phyloP scores from a whole-genome alignment of 805 yeast genomes.

The Maudiozyma pseudohumilis region DNA sequence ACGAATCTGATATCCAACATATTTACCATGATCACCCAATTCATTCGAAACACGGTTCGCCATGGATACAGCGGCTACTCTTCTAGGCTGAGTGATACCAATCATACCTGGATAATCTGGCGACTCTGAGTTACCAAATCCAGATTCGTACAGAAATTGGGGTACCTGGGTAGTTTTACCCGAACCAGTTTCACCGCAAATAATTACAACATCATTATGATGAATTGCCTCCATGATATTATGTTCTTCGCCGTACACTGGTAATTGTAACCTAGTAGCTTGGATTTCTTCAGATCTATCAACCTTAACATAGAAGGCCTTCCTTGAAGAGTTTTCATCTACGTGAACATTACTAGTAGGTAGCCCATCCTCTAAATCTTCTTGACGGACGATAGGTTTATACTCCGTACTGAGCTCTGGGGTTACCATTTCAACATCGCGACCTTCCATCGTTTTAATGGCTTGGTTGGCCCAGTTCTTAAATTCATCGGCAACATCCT shows the following conservation, averaged over 20 bases:
- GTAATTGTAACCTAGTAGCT: constrained; percentile 56
- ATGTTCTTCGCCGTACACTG: constrained; percentile 87
- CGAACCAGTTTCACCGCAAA: constrained; percentile 98
- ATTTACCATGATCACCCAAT: constrained; percentile 57
- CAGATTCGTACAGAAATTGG: constrained; percentile 87
- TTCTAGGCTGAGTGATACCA: constrained; percentile 91
- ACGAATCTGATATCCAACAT: constrained; percentile 75
- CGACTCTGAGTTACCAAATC: constrained; percentile 55
- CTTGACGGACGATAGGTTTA: constrained; percentile 49
- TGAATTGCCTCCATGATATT: constrained; percentile 90
- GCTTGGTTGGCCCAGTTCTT: constrained; percentile 83
- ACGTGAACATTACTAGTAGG: constrained; percentile 56
- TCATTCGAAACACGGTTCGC: constrained; percentile 71
- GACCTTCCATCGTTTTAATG: constrained; percentile 53
- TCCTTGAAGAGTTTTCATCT: constrained; percentile 39
- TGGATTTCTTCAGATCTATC: constrained; percentile 60
- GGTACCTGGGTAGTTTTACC: constrained; percentile 99
- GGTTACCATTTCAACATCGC: constrained; percentile 41
- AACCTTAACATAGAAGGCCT: constrained; percentile 60
- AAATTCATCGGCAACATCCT: constrained; percentile 49
- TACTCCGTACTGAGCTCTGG: constrained; percentile 43
- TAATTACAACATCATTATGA: constrained; percentile 79
- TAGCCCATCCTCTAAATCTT: constrained; percentile 63
- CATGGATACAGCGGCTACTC: constrained; percentile 92
- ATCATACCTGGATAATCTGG: constrained; percentile 82